phyloP scores from a whole-genome alignment of 2,329 filamentous ascomycete species.

The Monilinia polystroma region DNA sequence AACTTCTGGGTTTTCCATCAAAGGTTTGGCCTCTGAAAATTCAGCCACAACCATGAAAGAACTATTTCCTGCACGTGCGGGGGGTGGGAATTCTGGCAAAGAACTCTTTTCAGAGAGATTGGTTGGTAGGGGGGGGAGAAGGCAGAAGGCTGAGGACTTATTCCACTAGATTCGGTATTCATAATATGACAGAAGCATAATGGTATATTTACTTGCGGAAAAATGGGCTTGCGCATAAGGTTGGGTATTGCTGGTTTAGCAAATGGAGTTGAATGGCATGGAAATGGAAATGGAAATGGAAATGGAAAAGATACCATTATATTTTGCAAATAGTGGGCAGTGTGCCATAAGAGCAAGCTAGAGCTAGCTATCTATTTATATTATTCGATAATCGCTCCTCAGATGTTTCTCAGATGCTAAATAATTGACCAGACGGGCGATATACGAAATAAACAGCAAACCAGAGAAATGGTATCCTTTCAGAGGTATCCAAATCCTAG shows the following conservation, averaged over 20 bases:
- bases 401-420: slow-evolving; percentile 2
- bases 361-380: slow-evolving; percentile 6
- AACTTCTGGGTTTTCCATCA: slow-evolving; percentile 59
- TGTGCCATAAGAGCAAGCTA: not conserved
- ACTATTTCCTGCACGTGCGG: slow-evolving; percentile 65
- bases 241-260: slow-evolving; percentile 6
- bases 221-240: not conserved
- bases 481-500: too few species aligned
- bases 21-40: slow-evolving; percentile 58
- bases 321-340: slow-evolving; percentile 10
- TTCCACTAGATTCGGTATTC: slow-evolving; percentile 53
- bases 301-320: slow-evolving; percentile 19
- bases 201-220: slow-evolving; percentile 1
- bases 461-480: too few species aligned
- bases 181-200: not conserved
- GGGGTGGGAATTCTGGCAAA: slow-evolving; percentile 59
- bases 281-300: slow-evolving; percentile 8
- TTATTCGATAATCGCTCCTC: slow-evolving; percentile 8
- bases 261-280: slow-evolving; percentile 15
- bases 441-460: too few species aligned
- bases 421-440: not conserved
- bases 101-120: slow-evolving; percentile 65
- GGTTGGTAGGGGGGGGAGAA: slow-evolving; percentile 56
- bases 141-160: slow-evolving; percentile 70
- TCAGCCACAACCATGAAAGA: slow-evolving; percentile 57